Base-by-base conservation (phyloP, 2,329 filamentous ascomycete genomes). In the Eutypa lata region DNA sequence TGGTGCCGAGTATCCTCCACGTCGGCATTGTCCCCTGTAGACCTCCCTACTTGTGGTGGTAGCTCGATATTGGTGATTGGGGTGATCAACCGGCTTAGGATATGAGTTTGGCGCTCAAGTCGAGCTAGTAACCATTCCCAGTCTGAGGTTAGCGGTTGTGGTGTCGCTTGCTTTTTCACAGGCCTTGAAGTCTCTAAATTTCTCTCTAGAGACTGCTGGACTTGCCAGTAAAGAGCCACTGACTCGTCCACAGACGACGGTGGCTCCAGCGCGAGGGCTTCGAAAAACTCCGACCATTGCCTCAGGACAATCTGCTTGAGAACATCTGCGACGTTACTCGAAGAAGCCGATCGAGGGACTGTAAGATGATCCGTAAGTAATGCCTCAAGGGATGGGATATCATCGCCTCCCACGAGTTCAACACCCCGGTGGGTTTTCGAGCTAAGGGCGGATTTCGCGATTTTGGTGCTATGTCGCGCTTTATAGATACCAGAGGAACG, bases 281-380 rank as follows among this genome's bases (percentile, higher is more conserved):
- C 72, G 44, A 74, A 68, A 24, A 75, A 65, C 3, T 69, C 66
- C 7, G 64, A 56, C 72, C 73, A 76, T 48, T 68, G 66, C 43
- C 53, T 51, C 5, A 56, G 13, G 3, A 50, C 54, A 7, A 64
- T 48, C 11, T 64, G 57, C 31, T 64, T 58, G 6, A 64, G 44
- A 7, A 63, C 37, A 22, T 42, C 22, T 2, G n/a, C 35, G 1
- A 24, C 11, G 33, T 53, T 16, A 16, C 13, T 38, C n/a, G 35
- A 7, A 38, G 26, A 22, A 16, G 24, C 10, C 8, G 33, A n/a
- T 10, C 4, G 40, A 11, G 49, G 33, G 8, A 53, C 53, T 7
- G 38, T 35, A 10, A 71, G 21, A 6, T 48, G 51, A 19, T 64
- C 60, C 14, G 55, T 47, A 0, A 73, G 52, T 3, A 57, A 44